Percentiles rank a stretch among this genome's conserved stretches.
These are phyloP conservation scores for Stephania cephalantha DNA, from an alignment of 164 flowering plant genomes.

Conservation along the genomic window DNA sequence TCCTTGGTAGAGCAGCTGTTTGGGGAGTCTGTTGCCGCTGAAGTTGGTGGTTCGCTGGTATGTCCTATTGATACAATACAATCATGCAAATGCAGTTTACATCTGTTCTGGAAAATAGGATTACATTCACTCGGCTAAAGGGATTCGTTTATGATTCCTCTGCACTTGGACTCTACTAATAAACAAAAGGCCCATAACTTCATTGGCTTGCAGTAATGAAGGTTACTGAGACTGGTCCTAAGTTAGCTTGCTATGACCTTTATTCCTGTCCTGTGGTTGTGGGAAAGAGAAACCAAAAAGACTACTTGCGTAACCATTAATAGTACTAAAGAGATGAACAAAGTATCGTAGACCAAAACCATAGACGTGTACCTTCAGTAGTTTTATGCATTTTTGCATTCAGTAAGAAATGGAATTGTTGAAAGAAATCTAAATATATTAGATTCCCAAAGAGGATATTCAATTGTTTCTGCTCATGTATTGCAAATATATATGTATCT, in stretches of 20 bases:
- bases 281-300: too few relatives aligned
- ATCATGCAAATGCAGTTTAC: background rate
- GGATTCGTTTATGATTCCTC: too few relatives aligned
- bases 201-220: too few relatives aligned
- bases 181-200: too few relatives aligned
- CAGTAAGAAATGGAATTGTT: background rate
- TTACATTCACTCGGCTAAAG: background rate
- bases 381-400: background rate
- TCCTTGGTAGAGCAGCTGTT: constrained; percentile 76
- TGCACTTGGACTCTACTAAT: too few relatives aligned
- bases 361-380: background rate
- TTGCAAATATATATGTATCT: background rate
- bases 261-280: too few relatives aligned
- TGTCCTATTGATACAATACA: constrained; percentile 11
- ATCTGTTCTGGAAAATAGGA: background rate
- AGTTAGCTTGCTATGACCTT: too few relatives aligned
- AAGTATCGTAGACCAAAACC: too few relatives aligned
- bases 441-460: background rate
- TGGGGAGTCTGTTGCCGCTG: constrained; percentile 61
- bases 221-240: too few relatives aligned
- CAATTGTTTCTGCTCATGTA: background rate
- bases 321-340: too few relatives aligned
- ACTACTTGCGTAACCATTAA: too few relatives aligned
- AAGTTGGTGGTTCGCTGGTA: constrained; percentile 54
- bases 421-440: too few relatives aligned